These are phyloP conservation scores for Chlorociboria aeruginascens DNA, from an alignment of 495 filamentous ascomycete species.

Conservation along the genomic window DNA sequence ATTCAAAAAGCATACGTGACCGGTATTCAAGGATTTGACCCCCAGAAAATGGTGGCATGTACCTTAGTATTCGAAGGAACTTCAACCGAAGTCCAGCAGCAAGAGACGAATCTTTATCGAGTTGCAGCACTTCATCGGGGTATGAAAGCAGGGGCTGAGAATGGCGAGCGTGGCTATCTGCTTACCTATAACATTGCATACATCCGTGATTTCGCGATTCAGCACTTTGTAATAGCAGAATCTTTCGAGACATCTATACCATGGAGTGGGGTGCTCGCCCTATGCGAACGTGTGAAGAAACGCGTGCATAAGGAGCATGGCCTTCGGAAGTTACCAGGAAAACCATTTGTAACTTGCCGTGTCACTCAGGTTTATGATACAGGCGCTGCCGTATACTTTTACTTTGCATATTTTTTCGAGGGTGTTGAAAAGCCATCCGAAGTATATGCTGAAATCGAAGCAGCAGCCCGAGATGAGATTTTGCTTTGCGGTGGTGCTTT, in stretches of 20 bases:
- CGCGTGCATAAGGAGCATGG: neutral
- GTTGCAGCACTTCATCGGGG: neutral
- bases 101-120: neutral
- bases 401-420: constrained; percentile 1
- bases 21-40: neutral
- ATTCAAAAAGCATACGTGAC: constrained; percentile 1
- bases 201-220: constrained; percentile 9
- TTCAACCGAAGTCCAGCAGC: neutral
- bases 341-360: constrained; percentile 1
- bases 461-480: constrained; percentile 1
- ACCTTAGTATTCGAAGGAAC: constrained; percentile 7
- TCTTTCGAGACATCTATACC: constrained; percentile 9
- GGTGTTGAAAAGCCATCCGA: neutral
- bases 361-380: constrained; percentile 1
- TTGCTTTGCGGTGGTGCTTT: neutral
- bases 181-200: constrained; percentile 8
- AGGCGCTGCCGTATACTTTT: constrained; percentile 1
- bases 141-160: constrained; percentile 5
- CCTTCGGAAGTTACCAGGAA: neutral
- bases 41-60: constrained; percentile 6
- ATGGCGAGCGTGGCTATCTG: constrained; percentile 6
- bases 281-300: neutral
- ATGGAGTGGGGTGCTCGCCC: neutral
- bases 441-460: constrained; percentile 1
- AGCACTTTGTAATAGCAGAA: constrained; percentile 1